Evolutionary conservation across 805 yeast species (phyloP).

Genomic region (Barnettozyma sucrosica): DNA sequence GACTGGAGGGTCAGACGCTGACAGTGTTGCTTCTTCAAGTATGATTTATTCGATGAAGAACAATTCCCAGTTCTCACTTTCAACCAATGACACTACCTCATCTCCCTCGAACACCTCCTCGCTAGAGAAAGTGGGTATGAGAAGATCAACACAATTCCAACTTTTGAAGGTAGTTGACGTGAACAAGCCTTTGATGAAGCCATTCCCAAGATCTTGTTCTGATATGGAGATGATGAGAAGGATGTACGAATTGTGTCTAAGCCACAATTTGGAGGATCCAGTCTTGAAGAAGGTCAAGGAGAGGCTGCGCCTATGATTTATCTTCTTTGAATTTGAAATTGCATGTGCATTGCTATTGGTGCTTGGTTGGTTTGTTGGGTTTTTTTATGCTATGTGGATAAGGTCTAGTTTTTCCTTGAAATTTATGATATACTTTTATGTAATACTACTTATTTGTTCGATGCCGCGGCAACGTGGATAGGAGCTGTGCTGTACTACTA

Average conservation of each 20-base stretch:
- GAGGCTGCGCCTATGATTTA: constrained; percentile 6
- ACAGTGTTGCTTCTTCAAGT: constrained; percentile 6
- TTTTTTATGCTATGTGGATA: background rate
- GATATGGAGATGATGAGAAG: constrained; percentile 19
- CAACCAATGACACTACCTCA: background rate
- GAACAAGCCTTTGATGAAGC: background rate
- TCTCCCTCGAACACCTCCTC: background rate
- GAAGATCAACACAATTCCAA: constrained; percentile 6
- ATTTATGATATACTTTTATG: background rate
- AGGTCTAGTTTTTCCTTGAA: background rate
- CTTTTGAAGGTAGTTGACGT: constrained; percentile 5
- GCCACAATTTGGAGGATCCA: constrained; percentile 19
- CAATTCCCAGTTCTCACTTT: constrained; percentile 14
- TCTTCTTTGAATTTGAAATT: background rate
- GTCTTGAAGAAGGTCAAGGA: constrained; percentile 17
- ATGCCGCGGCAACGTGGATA: background rate
- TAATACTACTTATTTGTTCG: too few species aligned
- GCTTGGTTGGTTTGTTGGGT: background rate
- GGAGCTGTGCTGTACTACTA: background rate
- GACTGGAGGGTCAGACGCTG: constrained; percentile 4
- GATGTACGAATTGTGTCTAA: constrained; percentile 20
- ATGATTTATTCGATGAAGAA: constrained; percentile 13
- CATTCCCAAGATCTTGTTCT: background rate
- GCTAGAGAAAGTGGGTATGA: background rate
- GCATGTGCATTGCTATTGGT: background rate